A percentile compares a stretch with the other conserved stretches of the same genome.
phyloP scores from a whole-genome alignment of 768 basidiomycete genomes.

The Boletus rufocinnamomeus region DNA sequence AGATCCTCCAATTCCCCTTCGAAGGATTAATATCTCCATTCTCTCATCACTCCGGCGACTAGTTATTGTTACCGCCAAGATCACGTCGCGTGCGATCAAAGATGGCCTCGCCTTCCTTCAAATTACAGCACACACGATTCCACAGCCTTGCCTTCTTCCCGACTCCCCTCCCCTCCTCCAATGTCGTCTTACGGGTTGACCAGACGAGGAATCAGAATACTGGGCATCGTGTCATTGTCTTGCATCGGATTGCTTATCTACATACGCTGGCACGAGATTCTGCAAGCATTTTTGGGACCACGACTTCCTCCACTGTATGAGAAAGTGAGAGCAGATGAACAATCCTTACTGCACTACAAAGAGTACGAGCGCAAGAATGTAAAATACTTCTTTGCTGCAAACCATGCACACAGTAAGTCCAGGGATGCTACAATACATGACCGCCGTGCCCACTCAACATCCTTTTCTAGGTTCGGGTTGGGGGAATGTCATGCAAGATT shows the following conservation, averaged over 20 bases:
- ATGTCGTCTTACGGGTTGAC: conserved; percentile 28
- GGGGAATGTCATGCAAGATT: conserved; percentile 46
- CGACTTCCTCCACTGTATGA: conserved; percentile 45
- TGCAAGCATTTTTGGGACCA: background rate
- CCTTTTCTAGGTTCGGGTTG: conserved; percentile 37
- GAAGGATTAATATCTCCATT: background rate
- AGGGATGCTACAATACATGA: background rate
- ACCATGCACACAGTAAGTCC: conserved; percentile 44
- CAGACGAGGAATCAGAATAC: conserved; percentile 25
- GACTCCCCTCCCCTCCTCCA: background rate
- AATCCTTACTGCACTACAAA: conserved; percentile 44
- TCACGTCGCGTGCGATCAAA: background rate
- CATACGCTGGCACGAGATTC: conserved; percentile 10
- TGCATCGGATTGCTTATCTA: conserved; percentile 18
- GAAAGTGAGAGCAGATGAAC: conserved; percentile 40
- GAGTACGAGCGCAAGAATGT: conserved; percentile 35
- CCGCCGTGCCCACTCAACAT: background rate
- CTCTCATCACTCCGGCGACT: background rate
- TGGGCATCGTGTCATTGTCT: conserved; percentile 12
- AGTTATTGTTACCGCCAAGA: background rate
- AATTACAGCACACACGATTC: conserved; percentile 1
- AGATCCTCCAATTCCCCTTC: background rate
- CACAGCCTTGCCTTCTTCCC: background rate
- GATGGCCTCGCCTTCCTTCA: conserved; percentile 1
- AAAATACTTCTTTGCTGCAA: conserved; percentile 50